Evolutionary conservation across 23 red algal species (phyloP).

Genomic region (Gracilaria caudata): DNA sequence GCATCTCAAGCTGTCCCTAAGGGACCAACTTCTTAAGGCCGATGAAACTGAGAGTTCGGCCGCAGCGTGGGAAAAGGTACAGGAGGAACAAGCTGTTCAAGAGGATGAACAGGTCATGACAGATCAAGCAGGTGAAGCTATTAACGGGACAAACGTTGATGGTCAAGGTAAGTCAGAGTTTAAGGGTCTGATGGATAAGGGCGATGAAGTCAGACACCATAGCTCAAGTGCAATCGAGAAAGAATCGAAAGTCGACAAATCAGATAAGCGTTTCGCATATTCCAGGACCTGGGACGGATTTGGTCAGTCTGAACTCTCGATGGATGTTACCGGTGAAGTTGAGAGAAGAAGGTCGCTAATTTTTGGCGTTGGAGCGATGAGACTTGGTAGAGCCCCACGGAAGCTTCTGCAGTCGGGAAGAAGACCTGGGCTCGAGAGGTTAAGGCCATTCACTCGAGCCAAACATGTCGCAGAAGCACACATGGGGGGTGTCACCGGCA

Average conservation of each 20-base stretch:
- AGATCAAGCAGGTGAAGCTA: background rate
- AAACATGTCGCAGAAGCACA: background rate
- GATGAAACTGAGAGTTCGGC: conserved; percentile 32
- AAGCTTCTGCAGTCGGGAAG: background rate
- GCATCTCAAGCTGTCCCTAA: conserved; percentile 11
- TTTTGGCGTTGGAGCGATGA: background rate
- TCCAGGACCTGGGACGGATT: background rate
- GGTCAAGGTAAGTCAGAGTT: background rate
- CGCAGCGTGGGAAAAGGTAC: conserved; percentile 15
- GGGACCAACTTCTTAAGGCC: conserved; percentile 29
- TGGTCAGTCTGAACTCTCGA: background rate
- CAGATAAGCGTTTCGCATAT: background rate
- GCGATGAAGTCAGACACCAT: background rate
- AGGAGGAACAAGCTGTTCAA: background rate
- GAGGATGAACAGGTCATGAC: background rate
- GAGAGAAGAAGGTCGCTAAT: background rate
- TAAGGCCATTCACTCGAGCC: background rate
- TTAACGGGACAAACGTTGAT: background rate
- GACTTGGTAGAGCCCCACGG: background rate
- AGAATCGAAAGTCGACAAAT: background rate
- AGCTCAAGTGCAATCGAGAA: no score
- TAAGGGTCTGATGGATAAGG: background rate
- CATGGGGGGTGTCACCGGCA: background rate
- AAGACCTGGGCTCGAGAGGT: background rate
- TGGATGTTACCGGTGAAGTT: background rate